Evolutionary conservation across 1,284 basidiomycete species (phyloP).

Genomic region (Papiliotrema nemorosa): DNA sequence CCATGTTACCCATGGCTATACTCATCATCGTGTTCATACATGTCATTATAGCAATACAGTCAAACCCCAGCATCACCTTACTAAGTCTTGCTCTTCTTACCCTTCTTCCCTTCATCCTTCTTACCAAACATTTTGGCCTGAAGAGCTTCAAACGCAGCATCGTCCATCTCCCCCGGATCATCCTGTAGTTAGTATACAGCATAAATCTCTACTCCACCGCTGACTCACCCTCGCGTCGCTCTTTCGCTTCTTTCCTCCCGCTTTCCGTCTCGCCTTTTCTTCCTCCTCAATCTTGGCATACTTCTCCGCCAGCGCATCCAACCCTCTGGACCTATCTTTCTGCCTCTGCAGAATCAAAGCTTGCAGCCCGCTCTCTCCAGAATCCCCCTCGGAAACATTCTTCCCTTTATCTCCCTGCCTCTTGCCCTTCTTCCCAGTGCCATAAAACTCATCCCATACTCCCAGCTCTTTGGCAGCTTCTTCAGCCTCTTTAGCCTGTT

Average conservation of each 20-base stretch:
- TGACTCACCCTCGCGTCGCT: constrained; percentile 25
- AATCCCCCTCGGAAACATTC: constrained; percentile 62
- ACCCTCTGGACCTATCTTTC: constrained; percentile 61
- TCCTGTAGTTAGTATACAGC: too few relatives aligned
- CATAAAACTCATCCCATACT: constrained; percentile 94
- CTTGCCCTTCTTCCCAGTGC: constrained; percentile 66
- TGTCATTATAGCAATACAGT: background rate
- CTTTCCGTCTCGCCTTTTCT: constrained; percentile 27
- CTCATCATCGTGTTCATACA: too few relatives aligned
- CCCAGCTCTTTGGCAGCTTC: constrained; percentile 79
- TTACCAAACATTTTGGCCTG: constrained; percentile 42
- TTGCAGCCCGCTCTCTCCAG: constrained; percentile 63
- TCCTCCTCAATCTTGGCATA: constrained; percentile 54
- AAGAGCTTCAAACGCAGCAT: constrained; percentile 43
- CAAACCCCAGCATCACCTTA: background rate
- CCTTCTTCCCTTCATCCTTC: constrained; percentile 16
- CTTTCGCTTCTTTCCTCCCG: constrained; percentile 17
- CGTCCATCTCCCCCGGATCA: constrained; percentile 26
- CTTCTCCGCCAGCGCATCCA: constrained; percentile 76
- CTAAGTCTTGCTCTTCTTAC: background rate
- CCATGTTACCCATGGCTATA: too few relatives aligned
- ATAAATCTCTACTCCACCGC: too few relatives aligned
- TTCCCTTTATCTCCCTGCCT: constrained; percentile 59
- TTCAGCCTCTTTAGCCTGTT: constrained; percentile 82
- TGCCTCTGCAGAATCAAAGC: constrained; percentile 78